phyloP scores from a whole-genome alignment of 495 filamentous ascomycete genomes.

The Amorphotheca resinae region DNA sequence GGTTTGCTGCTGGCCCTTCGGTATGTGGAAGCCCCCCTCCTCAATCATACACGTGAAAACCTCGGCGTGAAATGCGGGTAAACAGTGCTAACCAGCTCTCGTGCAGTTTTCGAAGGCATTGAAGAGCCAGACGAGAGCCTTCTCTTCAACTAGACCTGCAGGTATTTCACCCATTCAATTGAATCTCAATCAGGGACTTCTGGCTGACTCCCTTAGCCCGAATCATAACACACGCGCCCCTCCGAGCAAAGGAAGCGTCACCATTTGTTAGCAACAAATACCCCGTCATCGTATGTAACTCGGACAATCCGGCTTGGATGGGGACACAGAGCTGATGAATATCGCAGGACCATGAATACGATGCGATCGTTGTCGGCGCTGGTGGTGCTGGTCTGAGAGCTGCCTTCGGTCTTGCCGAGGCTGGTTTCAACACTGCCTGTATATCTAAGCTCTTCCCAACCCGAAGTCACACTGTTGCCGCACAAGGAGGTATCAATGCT shows the following conservation, averaged over 20 bases:
- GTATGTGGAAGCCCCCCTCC: conserved; percentile 15
- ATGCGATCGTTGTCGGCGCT: conserved; percentile 90
- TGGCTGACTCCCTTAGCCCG: conserved; percentile 36
- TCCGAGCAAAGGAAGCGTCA: conserved; percentile 85
- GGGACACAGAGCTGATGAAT: conserved; percentile 5
- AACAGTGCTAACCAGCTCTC: conserved; percentile 7
- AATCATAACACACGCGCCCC: conserved; percentile 70
- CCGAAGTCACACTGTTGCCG: conserved; percentile 88
- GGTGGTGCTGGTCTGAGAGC: conserved; percentile 90
- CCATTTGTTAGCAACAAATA: conserved; percentile 76
- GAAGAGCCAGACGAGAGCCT: conserved; percentile 49
- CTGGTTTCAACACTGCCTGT: conserved; percentile 95
- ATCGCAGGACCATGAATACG: conserved; percentile 58
- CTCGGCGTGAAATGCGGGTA: background rate
- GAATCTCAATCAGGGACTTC: conserved; percentile 22
- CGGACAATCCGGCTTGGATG: conserved; percentile 4
- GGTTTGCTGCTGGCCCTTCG: conserved; percentile 19
- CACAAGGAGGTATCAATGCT: conserved; percentile 90
- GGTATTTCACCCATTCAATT: conserved; percentile 39
- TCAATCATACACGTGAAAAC: background rate
- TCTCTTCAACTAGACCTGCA: conserved; percentile 74
- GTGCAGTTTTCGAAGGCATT: conserved; percentile 35
- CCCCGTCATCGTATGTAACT: conserved; percentile 69
- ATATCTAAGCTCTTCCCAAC: conserved; percentile 98
- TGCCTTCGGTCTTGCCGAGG: conserved; percentile 92